Evolutionary conservation across 306 rosid species (phyloP).

Genomic region (Mimosa pudica): DNA sequence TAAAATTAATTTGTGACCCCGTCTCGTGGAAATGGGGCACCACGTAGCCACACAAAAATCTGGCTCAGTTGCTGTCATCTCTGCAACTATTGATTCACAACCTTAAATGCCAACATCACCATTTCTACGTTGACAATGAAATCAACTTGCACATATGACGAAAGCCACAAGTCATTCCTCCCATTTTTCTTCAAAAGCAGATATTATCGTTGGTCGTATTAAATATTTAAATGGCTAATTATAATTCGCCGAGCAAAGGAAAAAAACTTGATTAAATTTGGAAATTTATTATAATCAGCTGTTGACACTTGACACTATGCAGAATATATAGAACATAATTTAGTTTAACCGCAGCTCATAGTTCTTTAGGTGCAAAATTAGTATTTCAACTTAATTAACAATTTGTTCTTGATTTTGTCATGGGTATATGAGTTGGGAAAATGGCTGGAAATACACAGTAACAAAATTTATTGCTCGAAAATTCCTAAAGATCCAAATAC

Average conservation of each 20-base stretch:
- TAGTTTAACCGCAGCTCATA: too few species aligned
- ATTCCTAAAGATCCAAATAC: too few species aligned
- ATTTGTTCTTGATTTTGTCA: too few species aligned
- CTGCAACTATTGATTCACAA: neutral
- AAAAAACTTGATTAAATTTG: too few species aligned
- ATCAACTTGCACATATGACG: neutral
- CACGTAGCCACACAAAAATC: neutral
- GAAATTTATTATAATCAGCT: too few species aligned
- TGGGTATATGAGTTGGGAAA: too few species aligned
- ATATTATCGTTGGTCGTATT: neutral
- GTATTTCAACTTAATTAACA: too few species aligned
- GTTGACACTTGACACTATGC: too few species aligned
- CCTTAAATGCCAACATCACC: slow-evolving; percentile 1
- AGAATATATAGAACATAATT: too few species aligned
- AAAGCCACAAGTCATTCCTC: neutral
- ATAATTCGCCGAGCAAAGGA: neutral
- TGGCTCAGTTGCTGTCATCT: neutral
- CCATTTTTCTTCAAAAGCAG: neutral
- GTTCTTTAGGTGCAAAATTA: too few species aligned
- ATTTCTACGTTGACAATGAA: neutral
- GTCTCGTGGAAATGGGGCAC: neutral
- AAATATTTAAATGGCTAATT: neutral
- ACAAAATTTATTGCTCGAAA: too few species aligned
- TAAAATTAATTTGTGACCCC: neutral
- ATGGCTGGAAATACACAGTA: too few species aligned